phyloP scores from a whole-genome alignment of 176 grass and related monocot species.

The Cenchrus fungigraminus region DNA sequence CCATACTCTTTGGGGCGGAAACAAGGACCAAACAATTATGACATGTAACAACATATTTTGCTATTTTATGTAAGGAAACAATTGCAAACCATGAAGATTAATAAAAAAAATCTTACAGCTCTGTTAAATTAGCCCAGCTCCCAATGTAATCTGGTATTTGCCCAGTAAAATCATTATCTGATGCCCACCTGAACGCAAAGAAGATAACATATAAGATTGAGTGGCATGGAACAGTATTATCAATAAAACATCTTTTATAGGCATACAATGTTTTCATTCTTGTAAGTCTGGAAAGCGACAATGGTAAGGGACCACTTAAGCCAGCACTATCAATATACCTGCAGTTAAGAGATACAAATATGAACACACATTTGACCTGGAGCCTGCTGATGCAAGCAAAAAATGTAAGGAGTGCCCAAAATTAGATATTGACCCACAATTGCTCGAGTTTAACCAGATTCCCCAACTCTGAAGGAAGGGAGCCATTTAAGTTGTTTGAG shows the following conservation, averaged over 20 bases:
- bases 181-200: constrained; percentile 46
- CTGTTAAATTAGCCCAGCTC: constrained; percentile 40
- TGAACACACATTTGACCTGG: background rate
- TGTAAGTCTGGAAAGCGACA: constrained; percentile 61
- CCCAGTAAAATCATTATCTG: constrained; percentile 72
- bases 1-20: too few relatives aligned
- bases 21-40: too few relatives aligned
- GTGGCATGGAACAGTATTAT: background rate
- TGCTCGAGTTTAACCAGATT: constrained; percentile 53
- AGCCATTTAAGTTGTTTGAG: constrained; percentile 68
- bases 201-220: constrained; percentile 20
- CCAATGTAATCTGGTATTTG: constrained; percentile 72
- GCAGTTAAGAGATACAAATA: constrained; percentile 17
- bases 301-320: constrained; percentile 60
- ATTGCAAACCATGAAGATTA: background rate
- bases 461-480: constrained; percentile 70
- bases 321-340: constrained; percentile 78
- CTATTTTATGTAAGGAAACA: background rate
- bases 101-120: constrained; percentile 49
- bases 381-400: background rate
- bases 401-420: background rate
- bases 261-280: constrained; percentile 47
- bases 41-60: background rate
- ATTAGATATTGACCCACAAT: constrained; percentile 43
- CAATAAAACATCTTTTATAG: background rate